phyloP scores from a whole-genome alignment of 2,329 filamentous ascomycete species.

The Lasiodiplodia sp. region DNA sequence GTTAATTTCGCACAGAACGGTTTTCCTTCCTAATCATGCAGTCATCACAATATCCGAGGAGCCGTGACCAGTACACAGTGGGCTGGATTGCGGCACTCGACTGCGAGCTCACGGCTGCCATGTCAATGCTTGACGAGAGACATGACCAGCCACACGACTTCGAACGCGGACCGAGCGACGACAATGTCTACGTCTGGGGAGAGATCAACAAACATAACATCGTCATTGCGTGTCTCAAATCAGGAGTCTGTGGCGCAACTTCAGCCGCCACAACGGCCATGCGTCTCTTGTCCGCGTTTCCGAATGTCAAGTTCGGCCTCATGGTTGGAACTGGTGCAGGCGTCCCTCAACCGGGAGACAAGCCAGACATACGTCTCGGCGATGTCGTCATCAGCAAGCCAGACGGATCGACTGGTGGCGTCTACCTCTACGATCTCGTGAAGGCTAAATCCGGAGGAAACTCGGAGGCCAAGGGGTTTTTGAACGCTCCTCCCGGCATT shows the following conservation, averaged over 20 bases:
- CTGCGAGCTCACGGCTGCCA: neutral
- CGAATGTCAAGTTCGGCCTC: conserved; percentile 33
- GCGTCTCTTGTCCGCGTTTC: conserved; percentile 30
- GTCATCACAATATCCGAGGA: too few species aligned
- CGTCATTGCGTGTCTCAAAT: conserved; percentile 28
- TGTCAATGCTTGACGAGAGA: neutral
- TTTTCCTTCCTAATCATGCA: too few species aligned
- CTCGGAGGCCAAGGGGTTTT: conserved; percentile 33
- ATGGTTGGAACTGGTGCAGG: conserved; percentile 38
- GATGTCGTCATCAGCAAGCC: conserved; percentile 39
- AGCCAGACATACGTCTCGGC: conserved; percentile 37
- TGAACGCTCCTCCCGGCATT: conserved; percentile 30
- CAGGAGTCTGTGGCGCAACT: neutral
- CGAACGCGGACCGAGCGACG: neutral
- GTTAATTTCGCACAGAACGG: too few species aligned
- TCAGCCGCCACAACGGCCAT: neutral
- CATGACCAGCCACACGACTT: neutral
- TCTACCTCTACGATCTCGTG: conserved; percentile 37
- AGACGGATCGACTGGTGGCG: conserved; percentile 32
- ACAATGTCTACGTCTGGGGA: neutral
- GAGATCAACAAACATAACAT: neutral
- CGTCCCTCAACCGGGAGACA: conserved; percentile 31
- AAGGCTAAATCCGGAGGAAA: conserved; percentile 29
- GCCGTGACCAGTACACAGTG: neutral
- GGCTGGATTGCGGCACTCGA: neutral